These are phyloP conservation scores for Camelina neglecta DNA, from an alignment of 345 rosid genomes.

Conservation along the genomic window DNA sequence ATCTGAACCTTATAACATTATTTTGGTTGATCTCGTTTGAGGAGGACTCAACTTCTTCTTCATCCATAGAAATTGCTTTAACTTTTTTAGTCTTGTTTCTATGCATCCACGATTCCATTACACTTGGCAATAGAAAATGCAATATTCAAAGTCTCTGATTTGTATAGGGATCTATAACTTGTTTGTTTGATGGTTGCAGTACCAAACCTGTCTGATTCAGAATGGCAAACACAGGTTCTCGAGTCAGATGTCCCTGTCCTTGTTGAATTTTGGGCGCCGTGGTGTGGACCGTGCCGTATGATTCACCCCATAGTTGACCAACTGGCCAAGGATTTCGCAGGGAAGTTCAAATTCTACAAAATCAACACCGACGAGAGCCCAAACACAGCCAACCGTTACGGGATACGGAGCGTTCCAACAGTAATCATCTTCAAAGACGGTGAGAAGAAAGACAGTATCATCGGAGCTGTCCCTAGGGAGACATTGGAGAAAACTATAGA, in stretches of 20 bases:
- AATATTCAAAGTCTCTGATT: not conserved
- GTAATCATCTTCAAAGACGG: constrained; percentile 66
- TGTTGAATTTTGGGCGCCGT: constrained; percentile 83
- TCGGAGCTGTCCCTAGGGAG: constrained; percentile 76
- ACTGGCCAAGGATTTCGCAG: constrained; percentile 59
- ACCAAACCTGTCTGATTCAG: constrained; percentile 52
- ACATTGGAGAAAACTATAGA: constrained; percentile 66
- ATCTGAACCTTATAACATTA: not conserved
- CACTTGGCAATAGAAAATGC: not conserved
- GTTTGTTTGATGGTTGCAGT: constrained; percentile 49
- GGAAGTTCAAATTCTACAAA: constrained; percentile 74
- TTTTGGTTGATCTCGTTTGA: constrained; percentile 14
- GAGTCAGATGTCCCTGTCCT: constrained; percentile 60
- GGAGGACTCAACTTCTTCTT: not conserved
- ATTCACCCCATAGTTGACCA: constrained; percentile 67
- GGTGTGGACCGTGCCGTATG: constrained; percentile 89
- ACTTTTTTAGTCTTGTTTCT: not conserved
- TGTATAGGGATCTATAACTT: constrained; percentile 12
- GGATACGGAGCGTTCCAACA: constrained; percentile 74
- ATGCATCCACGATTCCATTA: too few species aligned
- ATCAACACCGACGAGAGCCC: constrained; percentile 77
- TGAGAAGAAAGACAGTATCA: constrained; percentile 74
- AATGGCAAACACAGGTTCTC: constrained; percentile 71
- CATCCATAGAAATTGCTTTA: constrained; percentile 4
- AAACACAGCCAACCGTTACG: constrained; percentile 56